Evolutionary conservation across 2,329 filamentous ascomycete species (phyloP), one percentile per base, ranked within the genome.

Genomic region (Pseudonectria buxi): DNA sequence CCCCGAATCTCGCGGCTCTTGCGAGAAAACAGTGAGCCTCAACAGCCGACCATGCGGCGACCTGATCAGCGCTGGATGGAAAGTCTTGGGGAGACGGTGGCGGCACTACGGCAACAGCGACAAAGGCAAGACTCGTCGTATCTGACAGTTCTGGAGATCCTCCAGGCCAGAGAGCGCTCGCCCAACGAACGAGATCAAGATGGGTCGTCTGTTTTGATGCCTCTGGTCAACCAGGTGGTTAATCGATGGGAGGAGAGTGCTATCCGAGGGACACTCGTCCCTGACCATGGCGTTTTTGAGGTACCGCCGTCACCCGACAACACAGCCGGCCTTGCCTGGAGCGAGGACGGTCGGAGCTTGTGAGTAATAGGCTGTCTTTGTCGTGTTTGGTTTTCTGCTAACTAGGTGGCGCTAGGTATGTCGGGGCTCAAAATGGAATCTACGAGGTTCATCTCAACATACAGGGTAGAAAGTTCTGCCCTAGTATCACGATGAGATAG

Each of bases 401-500:
- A 22, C 4, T 9, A 27, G 29, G 15, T 14, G 10, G 4, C 10
- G 14, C 14, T 13, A 82, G 78, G 36, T 81, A 74, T 48, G 65
- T 81, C 27, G 78, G 74, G 14, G 74, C 77, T 24, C 79, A 86
- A 53, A 78, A 85, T 46, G 84, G 84, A 37, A 81, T 89, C 35
- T 86, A 86, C 51, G 82, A 88, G 60, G 77, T 86, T 49, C 72
- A 71, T 24, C 70, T 89, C 45, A 79, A 86, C 53, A 49, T 79
- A 13, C 67, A 74, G 32, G 69, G 64, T 37, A 69, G 84, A 40
- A 83, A 78, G 57, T 62, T 71, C 24, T 72, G 69, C 43, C 74
- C 78, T 3, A 73, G 70, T 43, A 61, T 78, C 44, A 64, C 64
- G 28, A 61, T 75, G 56, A 68, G 72, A 41, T 80, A 47, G 68